Evolutionary conservation across 768 basidiomycete species (phyloP).

Genomic region (Phlebiopsis gigantea): DNA sequence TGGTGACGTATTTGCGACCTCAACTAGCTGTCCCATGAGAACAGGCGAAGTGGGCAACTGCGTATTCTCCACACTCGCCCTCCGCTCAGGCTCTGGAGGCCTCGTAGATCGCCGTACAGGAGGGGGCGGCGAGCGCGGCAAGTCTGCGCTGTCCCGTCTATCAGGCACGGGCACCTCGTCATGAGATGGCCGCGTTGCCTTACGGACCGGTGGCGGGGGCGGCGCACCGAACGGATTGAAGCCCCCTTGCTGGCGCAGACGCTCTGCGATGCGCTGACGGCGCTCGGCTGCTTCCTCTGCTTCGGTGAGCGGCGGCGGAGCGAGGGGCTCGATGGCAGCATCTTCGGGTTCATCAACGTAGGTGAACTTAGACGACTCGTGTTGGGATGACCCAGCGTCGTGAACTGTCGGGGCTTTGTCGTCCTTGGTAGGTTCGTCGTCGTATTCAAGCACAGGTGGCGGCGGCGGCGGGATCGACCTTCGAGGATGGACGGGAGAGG

Average conservation of each 20-base stretch:
- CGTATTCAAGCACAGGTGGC: not conserved
- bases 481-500: not conserved
- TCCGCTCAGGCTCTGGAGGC: slow-evolving; percentile 8
- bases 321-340: slow-evolving; percentile 1
- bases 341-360: not conserved
- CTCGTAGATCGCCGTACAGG: slow-evolving; percentile 10
- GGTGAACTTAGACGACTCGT: no score
- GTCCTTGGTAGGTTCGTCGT: not conserved
- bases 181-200: not conserved
- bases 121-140: slow-evolving; percentile 12
- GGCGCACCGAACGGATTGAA: slow-evolving; percentile 47
- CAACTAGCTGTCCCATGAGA: no score
- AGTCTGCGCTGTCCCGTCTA: slow-evolving; percentile 22
- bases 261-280: slow-evolving; percentile 53
- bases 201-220: slow-evolving; percentile 21
- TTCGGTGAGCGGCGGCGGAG: slow-evolving; percentile 17
- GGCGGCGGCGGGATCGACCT: not conserved
- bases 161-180: not conserved
- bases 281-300: slow-evolving; percentile 49
- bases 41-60: no score
- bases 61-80: not conserved
- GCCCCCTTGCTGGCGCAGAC: slow-evolving; percentile 57
- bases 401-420: not conserved
- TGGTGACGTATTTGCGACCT: no score
- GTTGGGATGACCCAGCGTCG: no score